Percentiles rank a stretch among this genome's conserved stretches.
phyloP scores from a whole-genome alignment of 2,329 filamentous ascomycete species.

The Zasmidium angulare region DNA sequence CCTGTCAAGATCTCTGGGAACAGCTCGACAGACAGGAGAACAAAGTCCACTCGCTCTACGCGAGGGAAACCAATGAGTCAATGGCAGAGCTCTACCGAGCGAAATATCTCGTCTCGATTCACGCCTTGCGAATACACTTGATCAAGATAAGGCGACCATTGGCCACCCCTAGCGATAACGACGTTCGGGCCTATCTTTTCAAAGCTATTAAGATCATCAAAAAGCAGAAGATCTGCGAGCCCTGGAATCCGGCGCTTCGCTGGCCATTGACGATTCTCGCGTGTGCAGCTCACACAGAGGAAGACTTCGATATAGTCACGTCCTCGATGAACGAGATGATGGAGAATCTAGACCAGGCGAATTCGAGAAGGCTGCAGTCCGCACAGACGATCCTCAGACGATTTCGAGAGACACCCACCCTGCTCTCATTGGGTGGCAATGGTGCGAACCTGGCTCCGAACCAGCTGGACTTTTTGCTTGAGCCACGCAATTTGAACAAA shows the following conservation, averaged over 20 bases:
- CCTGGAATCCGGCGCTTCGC: conserved; percentile 16
- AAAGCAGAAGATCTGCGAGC: conserved; percentile 10
- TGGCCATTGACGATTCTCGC: conserved; percentile 20
- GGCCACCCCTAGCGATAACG: background rate
- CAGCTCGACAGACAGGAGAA: conserved; percentile 5
- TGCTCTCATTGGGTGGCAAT: background rate
- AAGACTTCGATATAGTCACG: conserved; percentile 10
- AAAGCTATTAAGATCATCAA: conserved; percentile 7
- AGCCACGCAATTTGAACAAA: conserved; percentile 7
- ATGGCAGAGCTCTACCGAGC: conserved; percentile 12
- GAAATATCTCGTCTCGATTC: conserved; percentile 13
- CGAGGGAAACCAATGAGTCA: background rate
- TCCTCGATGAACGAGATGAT: conserved; percentile 13
- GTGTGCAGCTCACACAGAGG: conserved; percentile 11
- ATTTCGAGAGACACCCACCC: background rate
- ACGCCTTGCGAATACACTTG: conserved; percentile 14
- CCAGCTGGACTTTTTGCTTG: conserved; percentile 15
- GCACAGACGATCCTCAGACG: conserved; percentile 1
- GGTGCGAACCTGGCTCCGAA: background rate
- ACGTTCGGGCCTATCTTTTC: conserved; percentile 1
- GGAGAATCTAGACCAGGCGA: conserved; percentile 14
- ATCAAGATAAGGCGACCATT: conserved; percentile 10
- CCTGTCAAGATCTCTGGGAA: conserved; percentile 2
- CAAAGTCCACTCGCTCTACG: conserved; percentile 6
- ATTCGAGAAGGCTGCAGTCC: conserved; percentile 9